Conservation (phyloP, 2,329 filamentous ascomycete genomes). For the Bisporella sp. region DNA sequence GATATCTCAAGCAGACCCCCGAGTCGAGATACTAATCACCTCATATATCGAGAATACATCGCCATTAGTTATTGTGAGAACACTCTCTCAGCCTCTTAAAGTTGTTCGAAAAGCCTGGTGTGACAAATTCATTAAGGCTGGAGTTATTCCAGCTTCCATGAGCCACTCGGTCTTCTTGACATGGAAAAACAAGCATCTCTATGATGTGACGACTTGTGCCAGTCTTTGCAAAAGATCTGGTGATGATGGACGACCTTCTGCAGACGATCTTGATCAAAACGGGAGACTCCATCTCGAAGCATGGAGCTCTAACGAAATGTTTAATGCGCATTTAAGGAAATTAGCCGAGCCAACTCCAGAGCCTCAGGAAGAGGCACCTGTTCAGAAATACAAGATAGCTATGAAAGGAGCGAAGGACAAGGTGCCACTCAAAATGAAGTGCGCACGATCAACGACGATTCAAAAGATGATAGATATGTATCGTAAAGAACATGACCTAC, state of each 20-base stretch:
- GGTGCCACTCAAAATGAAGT: slow-evolving; percentile 44
- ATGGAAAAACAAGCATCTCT: slow-evolving; percentile 68
- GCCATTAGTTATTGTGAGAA: slow-evolving; percentile 56
- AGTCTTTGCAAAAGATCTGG: slow-evolving; percentile 55
- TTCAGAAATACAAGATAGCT: slow-evolving; percentile 39
- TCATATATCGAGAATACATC: slow-evolving; percentile 57
- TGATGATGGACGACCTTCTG: slow-evolving; percentile 21
- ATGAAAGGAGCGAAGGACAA: slow-evolving; percentile 44
- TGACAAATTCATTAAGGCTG: slow-evolving; percentile 46
- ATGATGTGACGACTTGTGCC: slow-evolving; percentile 66
- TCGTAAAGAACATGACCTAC: slow-evolving; percentile 45
- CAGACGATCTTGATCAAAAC: slow-evolving; percentile 39
- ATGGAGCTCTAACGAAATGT: slow-evolving; percentile 58
- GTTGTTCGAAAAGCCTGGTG: slow-evolving; percentile 67
- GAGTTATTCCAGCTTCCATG: slow-evolving; percentile 32
- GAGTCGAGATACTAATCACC: slow-evolving; percentile 59
- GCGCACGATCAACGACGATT: slow-evolving; percentile 49
- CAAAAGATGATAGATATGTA: slow-evolving; percentile 57
- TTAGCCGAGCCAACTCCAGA: slow-evolving; percentile 17
- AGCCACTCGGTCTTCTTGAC: slow-evolving; percentile 63
- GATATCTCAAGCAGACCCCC: slow-evolving; percentile 31
- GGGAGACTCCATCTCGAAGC: slow-evolving; percentile 67
- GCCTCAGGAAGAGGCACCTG: slow-evolving; percentile 19
- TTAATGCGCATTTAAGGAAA: slow-evolving; percentile 30
- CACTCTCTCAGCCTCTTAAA: slow-evolving; percentile 59